A percentile compares a stretch with the other conserved stretches of the same genome.
phyloP scores from a whole-genome alignment of 1,139 yeast genomes.

The Suhomyces bribrorum region DNA sequence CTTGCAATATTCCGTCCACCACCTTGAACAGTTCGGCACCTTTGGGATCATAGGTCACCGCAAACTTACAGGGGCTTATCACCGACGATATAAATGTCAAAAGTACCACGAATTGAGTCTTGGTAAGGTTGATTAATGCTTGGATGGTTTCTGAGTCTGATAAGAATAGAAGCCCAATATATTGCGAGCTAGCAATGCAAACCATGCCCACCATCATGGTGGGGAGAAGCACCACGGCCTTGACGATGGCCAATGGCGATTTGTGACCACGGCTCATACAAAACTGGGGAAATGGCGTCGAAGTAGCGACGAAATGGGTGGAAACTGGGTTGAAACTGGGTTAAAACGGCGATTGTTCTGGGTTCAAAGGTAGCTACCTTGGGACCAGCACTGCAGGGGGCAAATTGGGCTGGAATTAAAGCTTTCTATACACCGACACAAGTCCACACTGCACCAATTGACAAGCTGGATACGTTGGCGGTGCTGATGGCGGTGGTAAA shows the following conservation, averaged over 20 bases:
- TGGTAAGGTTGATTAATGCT: slow-evolving; percentile 47
- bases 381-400: no score
- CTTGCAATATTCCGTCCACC: slow-evolving; percentile 29
- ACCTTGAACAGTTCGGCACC: slow-evolving; percentile 19
- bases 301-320: no score
- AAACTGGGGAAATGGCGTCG: not conserved
- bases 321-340: no score
- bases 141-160: slow-evolving; percentile 30
- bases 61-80: slow-evolving; percentile 43
- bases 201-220: slow-evolving; percentile 49
- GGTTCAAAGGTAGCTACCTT: no score
- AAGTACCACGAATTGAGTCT: slow-evolving; percentile 50
- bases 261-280: slow-evolving; percentile 6
- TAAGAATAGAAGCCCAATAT: slow-evolving; percentile 29
- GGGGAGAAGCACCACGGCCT: slow-evolving; percentile 33
- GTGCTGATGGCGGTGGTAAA: no score
- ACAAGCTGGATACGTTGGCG: no score
- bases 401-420: no score
- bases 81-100: slow-evolving; percentile 45
- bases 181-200: slow-evolving; percentile 46
- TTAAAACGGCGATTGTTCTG: no score
- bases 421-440: no score
- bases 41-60: slow-evolving; percentile 42
- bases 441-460: no score
- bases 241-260: slow-evolving; percentile 22